These are phyloP conservation scores for Alternaria metachromatica DNA, from an alignment of 2,329 filamentous ascomycete genomes.

Conservation along the genomic window DNA sequence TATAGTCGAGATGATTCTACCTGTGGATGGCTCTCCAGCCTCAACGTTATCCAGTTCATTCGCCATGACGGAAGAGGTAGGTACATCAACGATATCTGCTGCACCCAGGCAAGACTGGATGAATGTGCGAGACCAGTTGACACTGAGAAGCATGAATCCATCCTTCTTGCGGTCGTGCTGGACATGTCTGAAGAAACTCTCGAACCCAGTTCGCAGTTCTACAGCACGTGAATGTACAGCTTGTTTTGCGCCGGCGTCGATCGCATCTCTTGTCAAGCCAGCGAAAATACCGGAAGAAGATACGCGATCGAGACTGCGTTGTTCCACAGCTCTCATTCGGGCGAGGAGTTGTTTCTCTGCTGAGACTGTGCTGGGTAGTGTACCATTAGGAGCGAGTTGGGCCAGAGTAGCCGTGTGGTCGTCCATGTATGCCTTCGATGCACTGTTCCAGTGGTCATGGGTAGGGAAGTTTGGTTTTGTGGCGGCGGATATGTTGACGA, in stretches of 20 bases:
- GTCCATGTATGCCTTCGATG: slow-evolving; percentile 51
- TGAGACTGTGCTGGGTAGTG: slow-evolving; percentile 36
- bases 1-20: slow-evolving; percentile 18
- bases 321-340: slow-evolving; percentile 48
- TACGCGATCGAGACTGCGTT: slow-evolving; percentile 51
- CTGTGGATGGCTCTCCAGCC: slow-evolving; percentile 18
- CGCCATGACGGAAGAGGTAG: slow-evolving; percentile 16
- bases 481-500: slow-evolving; percentile 49
- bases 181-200: slow-evolving; percentile 37
- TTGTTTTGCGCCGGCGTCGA: slow-evolving; percentile 33
- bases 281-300: slow-evolving; percentile 49
- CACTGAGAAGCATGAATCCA: slow-evolving; percentile 50
- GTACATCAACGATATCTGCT: background rate
- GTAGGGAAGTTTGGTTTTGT: slow-evolving; percentile 29
- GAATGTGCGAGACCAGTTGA: slow-evolving; percentile 57
- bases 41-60: slow-evolving; percentile 33
- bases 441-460: slow-evolving; percentile 44
- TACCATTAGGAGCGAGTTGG: slow-evolving; percentile 29
- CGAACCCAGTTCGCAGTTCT: slow-evolving; percentile 47
- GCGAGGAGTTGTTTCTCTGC: slow-evolving; percentile 50
- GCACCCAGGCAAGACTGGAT: slow-evolving; percentile 43
- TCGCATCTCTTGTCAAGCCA: slow-evolving; percentile 40
- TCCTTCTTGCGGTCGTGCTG: slow-evolving; percentile 7
- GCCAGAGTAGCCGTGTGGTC: slow-evolving; percentile 48
- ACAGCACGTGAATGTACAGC: slow-evolving; percentile 42